phyloP scores from a whole-genome alignment of 2,329 filamentous ascomycete species.

The Lachnellula arida region DNA sequence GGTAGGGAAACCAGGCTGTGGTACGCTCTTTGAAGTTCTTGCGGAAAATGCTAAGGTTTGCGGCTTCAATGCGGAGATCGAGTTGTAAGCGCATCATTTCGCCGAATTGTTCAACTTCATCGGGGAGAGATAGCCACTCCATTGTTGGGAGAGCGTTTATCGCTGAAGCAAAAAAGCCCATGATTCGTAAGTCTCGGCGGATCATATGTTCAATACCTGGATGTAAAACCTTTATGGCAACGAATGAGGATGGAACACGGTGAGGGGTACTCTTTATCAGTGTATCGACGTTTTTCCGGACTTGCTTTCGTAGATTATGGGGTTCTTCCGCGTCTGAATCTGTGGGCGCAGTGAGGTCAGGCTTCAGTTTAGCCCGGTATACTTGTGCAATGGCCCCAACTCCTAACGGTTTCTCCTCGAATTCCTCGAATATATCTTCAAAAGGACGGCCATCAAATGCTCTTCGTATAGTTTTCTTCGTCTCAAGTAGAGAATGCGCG shows the following conservation, averaged over 20 bases:
- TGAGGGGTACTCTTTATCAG: constrained; percentile 83
- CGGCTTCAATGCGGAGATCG: constrained; percentile 88
- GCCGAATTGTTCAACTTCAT: constrained; percentile 90
- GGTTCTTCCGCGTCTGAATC: constrained; percentile 51
- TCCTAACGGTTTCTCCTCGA: constrained; percentile 81
- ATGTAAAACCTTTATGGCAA: constrained; percentile 94
- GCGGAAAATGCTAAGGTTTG: constrained; percentile 83
- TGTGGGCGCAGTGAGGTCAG: constrained; percentile 63
- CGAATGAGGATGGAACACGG: constrained; percentile 82
- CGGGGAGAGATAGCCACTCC: constrained; percentile 93
- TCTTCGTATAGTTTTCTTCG: constrained; percentile 71
- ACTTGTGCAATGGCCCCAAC: constrained; percentile 97
- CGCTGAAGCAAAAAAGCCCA: constrained; percentile 80
- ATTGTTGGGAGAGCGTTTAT: constrained; percentile 90
- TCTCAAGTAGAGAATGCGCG: constrained; percentile 77
- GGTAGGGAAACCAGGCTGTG: constrained; percentile 95
- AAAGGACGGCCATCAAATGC: constrained; percentile 80
- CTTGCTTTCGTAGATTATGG: constrained; percentile 59
- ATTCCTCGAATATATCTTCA: constrained; percentile 93
- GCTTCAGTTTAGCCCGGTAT: constrained; percentile 89
- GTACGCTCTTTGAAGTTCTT: constrained; percentile 84
- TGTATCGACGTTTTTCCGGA: constrained; percentile 77
- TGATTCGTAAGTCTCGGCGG: constrained; percentile 86
- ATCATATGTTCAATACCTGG: constrained; percentile 87
- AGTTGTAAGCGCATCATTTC: constrained; percentile 99